A percentile compares a stretch with the other conserved stretches of the same genome.
Evolutionary conservation across 2,329 filamentous ascomycete genomes (phyloP).

Genomic region (Coniochaeta pulveracea): DNA sequence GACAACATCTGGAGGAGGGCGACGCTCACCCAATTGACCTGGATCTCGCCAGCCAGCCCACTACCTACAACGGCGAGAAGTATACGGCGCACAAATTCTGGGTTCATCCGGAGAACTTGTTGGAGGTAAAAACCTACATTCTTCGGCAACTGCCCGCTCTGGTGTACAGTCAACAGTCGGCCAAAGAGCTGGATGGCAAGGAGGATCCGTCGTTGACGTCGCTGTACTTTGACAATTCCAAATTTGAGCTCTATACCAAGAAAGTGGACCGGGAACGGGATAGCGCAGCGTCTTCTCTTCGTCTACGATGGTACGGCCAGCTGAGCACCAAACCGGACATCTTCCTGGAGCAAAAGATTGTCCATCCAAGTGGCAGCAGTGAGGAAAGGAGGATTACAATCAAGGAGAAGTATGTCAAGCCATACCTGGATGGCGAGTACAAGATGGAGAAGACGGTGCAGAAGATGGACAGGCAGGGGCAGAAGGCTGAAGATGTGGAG

Average conservation of each 20-base stretch:
- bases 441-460: slow-evolving; percentile 82
- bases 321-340: slow-evolving; percentile 70
- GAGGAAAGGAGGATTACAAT: slow-evolving; percentile 72
- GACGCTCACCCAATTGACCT: slow-evolving; percentile 31
- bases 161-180: slow-evolving; percentile 80
- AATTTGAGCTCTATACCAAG: slow-evolving; percentile 75
- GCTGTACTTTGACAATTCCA: slow-evolving; percentile 85
- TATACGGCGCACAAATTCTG: slow-evolving; percentile 93
- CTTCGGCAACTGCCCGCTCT: slow-evolving; percentile 82
- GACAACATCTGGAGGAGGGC: slow-evolving; percentile 62
- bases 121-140: slow-evolving; percentile 95
- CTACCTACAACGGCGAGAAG: slow-evolving; percentile 53
- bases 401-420: slow-evolving; percentile 88
- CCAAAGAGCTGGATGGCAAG: slow-evolving; percentile 69
- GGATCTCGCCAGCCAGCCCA: slow-evolving; percentile 39
- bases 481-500: slow-evolving; percentile 53
- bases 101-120: slow-evolving; percentile 89
- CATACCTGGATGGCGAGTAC: slow-evolving; percentile 79
- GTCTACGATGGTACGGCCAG: slow-evolving; percentile 86
- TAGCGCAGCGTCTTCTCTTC: slow-evolving; percentile 57
- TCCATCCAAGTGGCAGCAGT: slow-evolving; percentile 64
- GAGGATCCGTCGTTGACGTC: slow-evolving; percentile 89
- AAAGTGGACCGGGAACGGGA: slow-evolving; percentile 70
- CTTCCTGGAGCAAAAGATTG: slow-evolving; percentile 78
- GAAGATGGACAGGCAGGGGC: slow-evolving; percentile 73